These are phyloP conservation scores for Labyrinthula sp. DNA, from an alignment of 352 stramenopile genomes.

Conservation along the genomic window DNA sequence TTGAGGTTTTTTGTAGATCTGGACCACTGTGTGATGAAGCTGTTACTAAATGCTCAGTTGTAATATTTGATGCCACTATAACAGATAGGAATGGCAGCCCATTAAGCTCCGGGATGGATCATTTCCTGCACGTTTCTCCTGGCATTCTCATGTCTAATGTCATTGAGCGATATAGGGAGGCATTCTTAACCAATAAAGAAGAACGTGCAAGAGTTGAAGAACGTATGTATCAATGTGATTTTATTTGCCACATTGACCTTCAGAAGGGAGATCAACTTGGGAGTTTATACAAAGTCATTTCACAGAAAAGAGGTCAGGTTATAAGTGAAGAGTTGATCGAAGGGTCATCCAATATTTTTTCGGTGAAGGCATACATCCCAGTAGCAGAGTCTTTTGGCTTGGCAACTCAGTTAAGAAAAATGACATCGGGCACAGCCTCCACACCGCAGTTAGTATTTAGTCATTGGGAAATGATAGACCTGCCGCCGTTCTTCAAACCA, in stretches of 20 bases:
- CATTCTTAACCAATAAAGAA: too few relatives aligned
- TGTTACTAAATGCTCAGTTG: too few relatives aligned
- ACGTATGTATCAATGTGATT: conserved; percentile 25
- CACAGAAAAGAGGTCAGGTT: conserved; percentile 66
- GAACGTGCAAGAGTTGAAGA: conserved; percentile 20
- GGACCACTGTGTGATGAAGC: too few relatives aligned
- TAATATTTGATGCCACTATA: too few relatives aligned
- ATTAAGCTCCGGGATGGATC: too few relatives aligned
- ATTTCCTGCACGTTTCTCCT: too few relatives aligned
- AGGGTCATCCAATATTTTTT: conserved; percentile 72
- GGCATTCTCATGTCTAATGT: too few relatives aligned
- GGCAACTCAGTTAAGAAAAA: conserved; percentile 66
- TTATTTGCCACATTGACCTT: conserved; percentile 31
- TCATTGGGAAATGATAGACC: conserved; percentile 71
- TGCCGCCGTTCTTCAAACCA: conserved; percentile 85
- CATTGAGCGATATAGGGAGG: too few relatives aligned
- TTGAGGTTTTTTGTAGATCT: too few relatives aligned
- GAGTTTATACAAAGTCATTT: conserved; percentile 74
- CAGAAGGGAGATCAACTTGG: conserved; percentile 58
- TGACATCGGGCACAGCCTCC: conserved; percentile 76
- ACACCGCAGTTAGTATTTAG: conserved; percentile 81
- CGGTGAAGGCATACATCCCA: conserved; percentile 68
- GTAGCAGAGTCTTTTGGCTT: conserved; percentile 77
- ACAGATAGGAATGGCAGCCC: too few relatives aligned
- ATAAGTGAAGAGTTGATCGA: conserved; percentile 61